These are phyloP conservation scores for Aspergillus saccharolyticus DNA, from an alignment of 495 filamentous ascomycete genomes.

Conservation along the genomic window DNA sequence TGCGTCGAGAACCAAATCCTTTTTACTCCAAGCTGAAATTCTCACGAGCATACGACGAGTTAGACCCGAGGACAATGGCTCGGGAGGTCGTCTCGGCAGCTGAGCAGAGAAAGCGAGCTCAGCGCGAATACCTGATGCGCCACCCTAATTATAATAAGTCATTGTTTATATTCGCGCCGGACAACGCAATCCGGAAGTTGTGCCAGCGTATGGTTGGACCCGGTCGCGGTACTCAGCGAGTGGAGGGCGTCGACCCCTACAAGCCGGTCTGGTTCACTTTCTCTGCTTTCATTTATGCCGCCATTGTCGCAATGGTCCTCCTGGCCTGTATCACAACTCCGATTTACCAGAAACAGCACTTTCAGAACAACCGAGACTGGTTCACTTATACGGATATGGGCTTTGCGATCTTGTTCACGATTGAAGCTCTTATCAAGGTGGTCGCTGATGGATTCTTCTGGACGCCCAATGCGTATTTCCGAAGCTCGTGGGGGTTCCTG, in stretches of 20 bases:
- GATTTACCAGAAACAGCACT: constrained; percentile 84
- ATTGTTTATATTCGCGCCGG: constrained; percentile 77
- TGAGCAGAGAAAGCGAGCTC: constrained; percentile 75
- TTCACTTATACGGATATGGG: constrained; percentile 88
- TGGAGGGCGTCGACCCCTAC: constrained; percentile 82
- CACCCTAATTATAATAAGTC: constrained; percentile 92
- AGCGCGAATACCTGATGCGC: constrained; percentile 80
- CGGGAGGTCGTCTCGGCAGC: constrained; percentile 81
- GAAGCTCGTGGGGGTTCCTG: constrained; percentile 95
- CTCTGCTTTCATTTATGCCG: constrained; percentile 87
- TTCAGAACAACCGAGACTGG: constrained; percentile 75
- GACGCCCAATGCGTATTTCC: constrained; percentile 95
- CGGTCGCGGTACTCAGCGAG: constrained; percentile 76
- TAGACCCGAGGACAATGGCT: constrained; percentile 83
- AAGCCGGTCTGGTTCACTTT: constrained; percentile 87
- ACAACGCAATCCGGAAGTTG: constrained; percentile 67
- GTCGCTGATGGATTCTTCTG: constrained; percentile 95
- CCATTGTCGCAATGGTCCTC: constrained; percentile 94
- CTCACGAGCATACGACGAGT: constrained; percentile 62
- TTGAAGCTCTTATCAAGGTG: constrained; percentile 89
- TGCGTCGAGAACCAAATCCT: constrained; percentile 77
- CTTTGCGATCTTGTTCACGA: constrained; percentile 81
- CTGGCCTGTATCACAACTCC: constrained; percentile 94
- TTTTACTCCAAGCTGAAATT: constrained; percentile 85
- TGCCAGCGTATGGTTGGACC: constrained; percentile 93